A percentile compares a stretch with the other conserved stretches of the same genome.
phyloP scores from a whole-genome alignment of 345 rosid genomes.

The Eucalyptus shirleyi region DNA sequence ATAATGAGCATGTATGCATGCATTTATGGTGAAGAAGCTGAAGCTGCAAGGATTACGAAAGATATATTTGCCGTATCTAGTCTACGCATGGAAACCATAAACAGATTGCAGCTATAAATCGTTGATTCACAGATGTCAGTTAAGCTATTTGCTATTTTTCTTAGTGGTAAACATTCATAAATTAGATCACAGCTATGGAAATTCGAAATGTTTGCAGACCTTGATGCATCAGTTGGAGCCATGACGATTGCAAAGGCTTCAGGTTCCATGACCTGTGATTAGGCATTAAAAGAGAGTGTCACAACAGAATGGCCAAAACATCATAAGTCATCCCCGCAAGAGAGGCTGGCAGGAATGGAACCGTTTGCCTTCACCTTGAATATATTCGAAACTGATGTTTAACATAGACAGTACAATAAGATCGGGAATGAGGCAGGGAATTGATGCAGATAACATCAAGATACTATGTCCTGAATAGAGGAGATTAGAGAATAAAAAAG shows the following conservation, averaged over 20 bases:
- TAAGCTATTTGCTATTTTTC: neutral
- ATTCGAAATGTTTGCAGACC: conserved; percentile 13
- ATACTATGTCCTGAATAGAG: neutral
- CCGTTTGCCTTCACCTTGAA: neutral
- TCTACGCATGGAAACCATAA: neutral
- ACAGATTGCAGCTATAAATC: neutral
- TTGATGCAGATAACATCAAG: neutral
- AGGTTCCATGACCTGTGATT: conserved; percentile 63
- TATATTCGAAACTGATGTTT: neutral
- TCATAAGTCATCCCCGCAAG: neutral
- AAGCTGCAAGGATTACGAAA: neutral
- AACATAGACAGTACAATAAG: neutral
- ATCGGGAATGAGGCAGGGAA: neutral
- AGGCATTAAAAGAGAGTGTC: neutral
- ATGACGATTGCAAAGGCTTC: conserved; percentile 90
- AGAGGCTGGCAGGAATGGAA: neutral
- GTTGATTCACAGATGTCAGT: neutral
- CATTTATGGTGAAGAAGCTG: neutral
- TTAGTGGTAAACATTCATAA: neutral
- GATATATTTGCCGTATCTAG: neutral
- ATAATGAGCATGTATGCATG: neutral
- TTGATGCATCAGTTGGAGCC: conserved; percentile 83
- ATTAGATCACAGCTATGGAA: neutral
- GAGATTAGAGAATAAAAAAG: neutral
- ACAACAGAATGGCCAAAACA: neutral